Base-by-base conservation (phyloP, 345 rosid genomes). In the Lepidium sativum region DNA sequence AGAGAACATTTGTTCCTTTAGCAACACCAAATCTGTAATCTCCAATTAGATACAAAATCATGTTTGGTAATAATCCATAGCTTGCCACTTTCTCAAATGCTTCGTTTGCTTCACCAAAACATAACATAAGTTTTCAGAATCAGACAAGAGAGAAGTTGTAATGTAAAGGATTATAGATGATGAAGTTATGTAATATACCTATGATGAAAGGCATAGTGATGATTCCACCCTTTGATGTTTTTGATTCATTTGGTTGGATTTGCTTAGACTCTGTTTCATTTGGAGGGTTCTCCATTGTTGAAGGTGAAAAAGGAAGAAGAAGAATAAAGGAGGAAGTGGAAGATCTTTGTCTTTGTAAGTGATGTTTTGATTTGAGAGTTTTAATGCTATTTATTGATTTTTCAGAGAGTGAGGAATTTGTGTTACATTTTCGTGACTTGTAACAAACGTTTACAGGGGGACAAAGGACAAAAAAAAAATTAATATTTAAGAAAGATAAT, bases 21-120 rank as follows among this genome's bases (percentile, higher is more conserved):
- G 86, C 85, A 9, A 82, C 80, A 13, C 80, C 81, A 48, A 85
- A 27, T 39, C 77, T 70, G 52, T 85, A 88, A 44, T 82, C 84
- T 55, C 31, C 68, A 15, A 79, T 82, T 74, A 88, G 45, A 61
- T 88, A 88, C 52, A 81, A 48, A 38, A 88, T 83, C 89, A 88
- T 88, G 74, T 88, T 85, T 37, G 89, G 78, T 39, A 74, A 8
- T 63, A 88, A 48, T 29, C 96, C 96, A 73, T 88, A 88, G 65
- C 92, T 84, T 25, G 96, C 84, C 75, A 88, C 87, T 75, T 81
- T 83, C 83, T 88, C 96, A 20, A 88, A 81, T 21, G 89, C 84
- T 80, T 88, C 96, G 58, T 88, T 88, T 45, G 82, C 96, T 88
- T 75, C 64, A 20, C 25, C 68, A 56, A 20, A 9, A 10, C 20